Percentiles rank a stretch among this genome's conserved stretches.
These are phyloP conservation scores for Suhomyces taliae DNA, from an alignment of 1,139 yeast genomes.

Conservation along the genomic window DNA sequence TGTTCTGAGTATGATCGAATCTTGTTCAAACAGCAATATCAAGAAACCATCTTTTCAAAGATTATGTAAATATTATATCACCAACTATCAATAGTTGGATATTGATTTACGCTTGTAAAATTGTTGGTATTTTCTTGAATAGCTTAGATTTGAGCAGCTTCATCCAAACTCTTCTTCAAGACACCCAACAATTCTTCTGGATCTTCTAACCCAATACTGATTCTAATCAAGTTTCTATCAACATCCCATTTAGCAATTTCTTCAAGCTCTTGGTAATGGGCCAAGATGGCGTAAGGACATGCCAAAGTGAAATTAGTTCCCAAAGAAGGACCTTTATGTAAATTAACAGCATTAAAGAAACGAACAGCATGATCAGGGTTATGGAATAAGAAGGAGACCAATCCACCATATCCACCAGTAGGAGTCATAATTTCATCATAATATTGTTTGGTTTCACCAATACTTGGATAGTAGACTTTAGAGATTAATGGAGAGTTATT, in stretches of 20 bases:
- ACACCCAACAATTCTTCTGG: conserved; percentile 53
- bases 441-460: conserved; percentile 53
- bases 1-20: too few relatives aligned
- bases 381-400: conserved; percentile 74
- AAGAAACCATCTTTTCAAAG: too few relatives aligned
- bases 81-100: too few relatives aligned
- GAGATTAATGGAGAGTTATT: conserved; percentile 51
- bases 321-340: conserved; percentile 91
- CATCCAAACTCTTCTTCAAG: conserved; percentile 59
- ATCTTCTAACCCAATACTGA: conserved; percentile 82
- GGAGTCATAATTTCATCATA: conserved; percentile 70
- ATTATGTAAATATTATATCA: too few relatives aligned
- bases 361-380: conserved; percentile 63
- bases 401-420: conserved; percentile 91
- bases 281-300: conserved; percentile 88
- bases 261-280: conserved; percentile 83
- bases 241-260: conserved; percentile 85
- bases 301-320: conserved; percentile 93
- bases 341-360: conserved; percentile 71
- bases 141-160: conserved; percentile 35
- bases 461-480: conserved; percentile 69
- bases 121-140: too few relatives aligned
- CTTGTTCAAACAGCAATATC: too few relatives aligned
- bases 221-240: conserved; percentile 73
- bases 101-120: too few relatives aligned